Evolutionary conservation across 2,329 filamentous ascomycete species (phyloP).

Genomic region (Pseudogymnoascus sp.): DNA sequence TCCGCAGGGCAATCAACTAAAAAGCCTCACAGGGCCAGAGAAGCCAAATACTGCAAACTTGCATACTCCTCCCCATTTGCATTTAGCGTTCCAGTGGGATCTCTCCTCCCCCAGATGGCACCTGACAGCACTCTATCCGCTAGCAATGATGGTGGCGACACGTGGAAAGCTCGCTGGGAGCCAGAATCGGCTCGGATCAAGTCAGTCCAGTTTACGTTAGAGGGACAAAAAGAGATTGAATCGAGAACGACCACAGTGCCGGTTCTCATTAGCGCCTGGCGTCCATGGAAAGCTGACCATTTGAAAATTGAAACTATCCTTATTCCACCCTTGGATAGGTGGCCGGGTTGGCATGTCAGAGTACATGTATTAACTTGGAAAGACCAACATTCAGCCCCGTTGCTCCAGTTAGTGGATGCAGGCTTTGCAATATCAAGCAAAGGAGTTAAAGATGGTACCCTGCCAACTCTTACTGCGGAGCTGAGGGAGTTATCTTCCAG

Average conservation of each 20-base stretch:
- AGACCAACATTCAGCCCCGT: background rate
- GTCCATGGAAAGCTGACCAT: slow-evolving; percentile 14
- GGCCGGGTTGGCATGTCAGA: slow-evolving; percentile 33
- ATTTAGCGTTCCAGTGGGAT: slow-evolving; percentile 35
- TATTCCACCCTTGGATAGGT: slow-evolving; percentile 26
- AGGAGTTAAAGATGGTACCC: slow-evolving; percentile 4
- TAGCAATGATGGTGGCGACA: slow-evolving; percentile 18
- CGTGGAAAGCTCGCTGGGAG: slow-evolving; percentile 21
- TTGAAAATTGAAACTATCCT: slow-evolving; percentile 30
- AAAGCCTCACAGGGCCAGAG: slow-evolving; percentile 31
- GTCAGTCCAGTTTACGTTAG: background rate
- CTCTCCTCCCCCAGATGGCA: slow-evolving; percentile 25
- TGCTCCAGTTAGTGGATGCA: slow-evolving; percentile 17
- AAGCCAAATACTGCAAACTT: slow-evolving; percentile 40
- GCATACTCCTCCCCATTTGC: slow-evolving; percentile 40
- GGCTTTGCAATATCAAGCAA: slow-evolving; percentile 21
- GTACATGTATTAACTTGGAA: slow-evolving; percentile 26
- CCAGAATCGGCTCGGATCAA: slow-evolving; percentile 13
- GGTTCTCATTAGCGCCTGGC: slow-evolving; percentile 15
- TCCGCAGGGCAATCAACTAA: slow-evolving; percentile 33
- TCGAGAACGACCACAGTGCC: background rate
- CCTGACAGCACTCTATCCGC: slow-evolving; percentile 22
- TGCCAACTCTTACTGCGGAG: slow-evolving; percentile 2
- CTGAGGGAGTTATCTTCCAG: background rate
- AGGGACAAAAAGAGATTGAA: background rate